Conservation (phyloP, 2,329 filamentous ascomycete species). For the Neurospora sp. region DNA sequence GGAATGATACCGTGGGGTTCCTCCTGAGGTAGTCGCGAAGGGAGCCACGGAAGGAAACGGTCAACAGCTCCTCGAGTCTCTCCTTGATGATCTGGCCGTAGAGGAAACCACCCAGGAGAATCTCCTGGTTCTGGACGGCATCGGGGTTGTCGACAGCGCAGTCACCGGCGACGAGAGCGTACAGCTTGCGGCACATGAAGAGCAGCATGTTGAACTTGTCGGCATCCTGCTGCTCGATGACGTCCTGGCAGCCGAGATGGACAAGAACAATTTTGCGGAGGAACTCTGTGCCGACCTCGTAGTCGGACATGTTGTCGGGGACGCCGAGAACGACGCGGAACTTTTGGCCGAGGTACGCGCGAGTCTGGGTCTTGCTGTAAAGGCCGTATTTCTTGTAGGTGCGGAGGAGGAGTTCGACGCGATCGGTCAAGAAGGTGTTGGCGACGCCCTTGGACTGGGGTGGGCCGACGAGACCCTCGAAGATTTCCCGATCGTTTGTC, state of each 20-base stretch:
- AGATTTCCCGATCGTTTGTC: constrained; percentile 94
- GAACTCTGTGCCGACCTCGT: constrained; percentile 86
- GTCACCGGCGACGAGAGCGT: constrained; percentile 83
- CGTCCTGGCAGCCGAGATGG: constrained; percentile 77
- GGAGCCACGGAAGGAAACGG: constrained; percentile 38
- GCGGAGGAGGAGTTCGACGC: constrained; percentile 81
- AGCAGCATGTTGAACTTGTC: constrained; percentile 93
- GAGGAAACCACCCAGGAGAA: constrained; percentile 83
- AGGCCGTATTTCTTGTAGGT: constrained; percentile 89
- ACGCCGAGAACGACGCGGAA: constrained; percentile 84
- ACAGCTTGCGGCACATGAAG: constrained; percentile 95
- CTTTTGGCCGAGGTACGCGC: constrained; percentile 80
- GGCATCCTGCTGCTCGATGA: constrained; percentile 72
- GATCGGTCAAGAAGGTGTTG: constrained; percentile 90
- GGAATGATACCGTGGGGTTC: constrained; percentile 59
- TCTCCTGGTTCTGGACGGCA: constrained; percentile 91
- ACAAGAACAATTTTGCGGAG: constrained; percentile 82
- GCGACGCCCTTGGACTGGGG: constrained; percentile 66
- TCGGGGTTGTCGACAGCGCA: constrained; percentile 93
- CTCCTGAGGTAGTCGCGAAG: constrained; percentile 49
- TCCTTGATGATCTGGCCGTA: constrained; percentile 97
- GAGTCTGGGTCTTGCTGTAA: constrained; percentile 71
- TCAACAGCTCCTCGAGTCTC: constrained; percentile 79
- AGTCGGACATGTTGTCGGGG: constrained; percentile 72
- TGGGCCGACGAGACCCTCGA: constrained; percentile 79